Evolutionary conservation across 148 eudicot genomes (phyloP), one percentile per base, ranked within the genome.

Genomic region (Dysphania ambrosioides): DNA sequence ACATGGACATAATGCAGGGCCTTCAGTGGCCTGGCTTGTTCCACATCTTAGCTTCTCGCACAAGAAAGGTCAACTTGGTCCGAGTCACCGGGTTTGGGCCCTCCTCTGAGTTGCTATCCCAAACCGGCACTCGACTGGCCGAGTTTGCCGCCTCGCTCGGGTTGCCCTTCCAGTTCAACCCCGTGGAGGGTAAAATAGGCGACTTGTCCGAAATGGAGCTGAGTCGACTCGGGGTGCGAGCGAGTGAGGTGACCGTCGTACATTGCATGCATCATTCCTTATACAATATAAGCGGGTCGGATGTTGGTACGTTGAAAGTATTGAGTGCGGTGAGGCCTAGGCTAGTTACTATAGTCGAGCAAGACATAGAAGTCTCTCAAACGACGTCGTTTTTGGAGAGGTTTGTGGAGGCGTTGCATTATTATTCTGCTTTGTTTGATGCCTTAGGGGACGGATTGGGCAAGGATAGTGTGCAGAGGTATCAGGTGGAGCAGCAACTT

Each of bases 1-100:
- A 91, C 41, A 80, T 91, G 18, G 97, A 91, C 67, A 82, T 91
- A 67, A 91, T 91, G 97, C 97, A 91, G 79, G 97, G 97, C 2
- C 90, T 91, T 23, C 97, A 91, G 70, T 91, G 97, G 97, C 97
- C 97, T 0, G 97, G 93, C 24, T 74, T 91, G 77, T 91, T 91
- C 75, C 93, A 91, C 82, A 91, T 91, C 68, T 74, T 92, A 8
- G 90, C 97, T 24, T 85, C 97, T 16, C 82, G 89, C 0, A 21
- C 91, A 0, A 65, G 81, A 1, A 85, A 85, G 21, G 49, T 87
- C 21, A 26, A 51, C 23, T 87, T 90, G 1, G 58, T 91, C 7
- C 78, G 80, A 49, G 77, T 91, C 58, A 92, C 97, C 30, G 97
- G 90, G 0, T 74, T 92, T 56, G 97, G 97, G 1, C 74, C 90